Evolutionary conservation across 2,329 filamentous ascomycete species (phyloP).

Genomic region (Verticillium klebahnii): DNA sequence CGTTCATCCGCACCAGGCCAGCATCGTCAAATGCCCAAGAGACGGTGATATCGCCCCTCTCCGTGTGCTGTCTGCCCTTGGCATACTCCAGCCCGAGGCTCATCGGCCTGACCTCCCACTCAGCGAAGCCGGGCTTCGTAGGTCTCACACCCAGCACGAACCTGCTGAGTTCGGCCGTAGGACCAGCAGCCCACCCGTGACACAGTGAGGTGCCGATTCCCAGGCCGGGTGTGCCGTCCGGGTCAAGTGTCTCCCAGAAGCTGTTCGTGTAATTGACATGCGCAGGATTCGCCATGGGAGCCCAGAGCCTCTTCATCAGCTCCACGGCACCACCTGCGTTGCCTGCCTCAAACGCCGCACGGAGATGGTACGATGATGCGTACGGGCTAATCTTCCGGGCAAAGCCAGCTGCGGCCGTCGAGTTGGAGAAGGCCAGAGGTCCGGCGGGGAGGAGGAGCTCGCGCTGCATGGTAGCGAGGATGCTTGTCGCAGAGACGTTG

Average conservation of each 20-base stretch:
- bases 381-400: conserved; percentile 19
- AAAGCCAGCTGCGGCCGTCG: conserved; percentile 12
- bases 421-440: conserved; percentile 16
- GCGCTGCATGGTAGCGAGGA: conserved; percentile 13
- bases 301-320: conserved; percentile 18
- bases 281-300: conserved; percentile 18
- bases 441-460: conserved; percentile 12
- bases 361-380: conserved; percentile 23
- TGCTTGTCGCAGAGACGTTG: conserved; percentile 8
- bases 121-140: conserved; percentile 14
- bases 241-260: conserved; percentile 24
- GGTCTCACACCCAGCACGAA: conserved; percentile 22
- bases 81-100: conserved; percentile 15
- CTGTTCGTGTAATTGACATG: conserved; percentile 22
- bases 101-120: conserved; percentile 14
- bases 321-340: conserved; percentile 6
- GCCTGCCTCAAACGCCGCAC: conserved; percentile 17
- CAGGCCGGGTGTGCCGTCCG: conserved; percentile 18
- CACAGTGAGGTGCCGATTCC: conserved; percentile 23
- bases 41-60: conserved; percentile 1
- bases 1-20: conserved; percentile 6
- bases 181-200: conserved; percentile 26
- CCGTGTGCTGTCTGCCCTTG: conserved; percentile 2
- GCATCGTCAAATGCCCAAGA: conserved; percentile 5
- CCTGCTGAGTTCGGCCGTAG: conserved; percentile 24